Conservation (phyloP, 2,329 filamentous ascomycete species). For the Calonectria montana region DNA sequence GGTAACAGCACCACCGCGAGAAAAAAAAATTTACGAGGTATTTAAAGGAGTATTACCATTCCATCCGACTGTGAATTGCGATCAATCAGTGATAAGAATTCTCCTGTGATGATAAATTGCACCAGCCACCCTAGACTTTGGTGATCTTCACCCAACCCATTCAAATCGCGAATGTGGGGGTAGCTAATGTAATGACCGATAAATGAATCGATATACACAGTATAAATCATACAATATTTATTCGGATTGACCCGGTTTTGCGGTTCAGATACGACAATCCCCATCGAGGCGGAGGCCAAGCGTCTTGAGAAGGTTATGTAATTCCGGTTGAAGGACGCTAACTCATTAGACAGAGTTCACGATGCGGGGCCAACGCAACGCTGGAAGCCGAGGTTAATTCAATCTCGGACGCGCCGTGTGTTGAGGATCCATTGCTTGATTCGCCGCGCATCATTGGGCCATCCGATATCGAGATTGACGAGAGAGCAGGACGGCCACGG, state of each 20-base stretch:
- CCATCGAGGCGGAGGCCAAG: not conserved
- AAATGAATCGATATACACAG: too few relatives aligned
- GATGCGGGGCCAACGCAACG: not conserved
- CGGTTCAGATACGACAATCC: not conserved
- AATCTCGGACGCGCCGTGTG: not conserved
- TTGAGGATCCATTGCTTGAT: not conserved
- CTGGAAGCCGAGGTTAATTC: slow-evolving; percentile 1
- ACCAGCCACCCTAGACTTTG: not conserved
- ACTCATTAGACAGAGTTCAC: not conserved
- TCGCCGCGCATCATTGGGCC: not conserved
- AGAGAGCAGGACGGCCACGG: not conserved
- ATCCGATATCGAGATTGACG: not conserved
- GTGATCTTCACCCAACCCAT: too few relatives aligned
- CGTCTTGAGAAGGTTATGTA: not conserved
- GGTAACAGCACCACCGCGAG: not conserved
- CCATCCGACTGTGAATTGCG: not conserved
- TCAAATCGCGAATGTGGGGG: too few relatives aligned
- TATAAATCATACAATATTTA: too few relatives aligned
- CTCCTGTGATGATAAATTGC: not conserved
- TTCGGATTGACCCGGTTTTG: too few relatives aligned
- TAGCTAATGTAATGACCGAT: too few relatives aligned
- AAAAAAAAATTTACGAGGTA: not conserved
- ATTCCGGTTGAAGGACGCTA: not conserved
- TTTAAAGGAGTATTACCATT: too few relatives aligned
- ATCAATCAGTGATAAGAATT: not conserved